Percentiles rank a stretch among this genome's conserved stretches.
Evolutionary conservation across 495 filamentous ascomycete genomes (phyloP).

Genomic region (Daldinia bambusicola): DNA sequence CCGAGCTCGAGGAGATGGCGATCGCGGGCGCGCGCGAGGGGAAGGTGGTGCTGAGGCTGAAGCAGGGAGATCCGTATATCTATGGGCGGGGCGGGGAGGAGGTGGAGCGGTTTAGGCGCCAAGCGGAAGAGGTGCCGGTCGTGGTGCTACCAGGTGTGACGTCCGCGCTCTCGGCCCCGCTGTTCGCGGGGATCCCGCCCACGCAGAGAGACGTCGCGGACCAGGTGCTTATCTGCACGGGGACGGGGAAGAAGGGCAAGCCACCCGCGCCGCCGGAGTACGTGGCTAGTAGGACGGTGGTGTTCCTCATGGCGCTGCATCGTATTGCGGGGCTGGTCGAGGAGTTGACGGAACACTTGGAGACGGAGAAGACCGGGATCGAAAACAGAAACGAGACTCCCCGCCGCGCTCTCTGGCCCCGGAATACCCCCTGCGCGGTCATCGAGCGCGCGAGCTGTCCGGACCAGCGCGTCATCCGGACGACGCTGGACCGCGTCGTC

Average conservation of each 20-base stretch:
- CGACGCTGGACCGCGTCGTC: conserved; percentile 80
- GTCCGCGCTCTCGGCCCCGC: conserved; percentile 81
- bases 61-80: conserved; percentile 96
- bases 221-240: conserved; percentile 92
- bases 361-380: neutral
- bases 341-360: conserved; percentile 63
- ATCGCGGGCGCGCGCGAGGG: conserved; percentile 76
- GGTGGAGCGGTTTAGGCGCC: conserved; percentile 79
- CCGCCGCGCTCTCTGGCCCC: conserved; percentile 56
- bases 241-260: conserved; percentile 92
- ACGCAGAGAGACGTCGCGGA: conserved; percentile 92
- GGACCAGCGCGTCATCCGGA: conserved; percentile 91
- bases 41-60: conserved; percentile 83
- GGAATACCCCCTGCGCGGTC: conserved; percentile 84
- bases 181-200: conserved; percentile 87
- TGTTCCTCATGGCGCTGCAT: conserved; percentile 97
- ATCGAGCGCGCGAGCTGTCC: conserved; percentile 94
- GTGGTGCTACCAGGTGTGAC: conserved; percentile 91
- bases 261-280: conserved; percentile 82
- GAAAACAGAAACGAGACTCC: conserved; percentile 31
- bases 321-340: conserved; percentile 76
- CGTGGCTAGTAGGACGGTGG: conserved; percentile 78
- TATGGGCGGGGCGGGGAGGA: conserved; percentile 96
- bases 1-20: conserved; percentile 85
- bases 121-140: conserved; percentile 63